phyloP scores from a whole-genome alignment of 2,329 filamentous ascomycete genomes.

The Chalara sp. region DNA sequence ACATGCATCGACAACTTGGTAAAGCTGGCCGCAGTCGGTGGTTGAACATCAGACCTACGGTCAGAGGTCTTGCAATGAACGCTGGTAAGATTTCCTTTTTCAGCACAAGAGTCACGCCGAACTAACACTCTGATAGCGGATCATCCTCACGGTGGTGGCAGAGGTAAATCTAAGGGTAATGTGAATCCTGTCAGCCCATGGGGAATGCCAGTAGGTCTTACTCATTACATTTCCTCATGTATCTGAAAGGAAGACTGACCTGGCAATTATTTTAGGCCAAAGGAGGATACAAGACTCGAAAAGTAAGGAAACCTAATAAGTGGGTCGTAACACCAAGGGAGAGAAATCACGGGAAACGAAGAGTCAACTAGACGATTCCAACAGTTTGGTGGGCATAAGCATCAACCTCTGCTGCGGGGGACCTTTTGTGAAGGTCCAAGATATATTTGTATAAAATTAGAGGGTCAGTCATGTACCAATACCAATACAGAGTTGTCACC shows the following conservation, averaged over 20 bases:
- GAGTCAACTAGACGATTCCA: slow-evolving; percentile 48
- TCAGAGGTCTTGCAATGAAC: slow-evolving; percentile 98
- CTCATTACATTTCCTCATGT: slow-evolving; percentile 3
- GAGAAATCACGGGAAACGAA: slow-evolving; percentile 87
- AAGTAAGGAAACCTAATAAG: slow-evolving; percentile 84
- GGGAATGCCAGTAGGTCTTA: slow-evolving; percentile 77
- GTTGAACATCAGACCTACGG: slow-evolving; percentile 90
- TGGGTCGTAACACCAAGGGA: slow-evolving; percentile 78
- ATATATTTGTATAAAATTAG: not conserved
- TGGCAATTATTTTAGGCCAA: slow-evolving; percentile 51
- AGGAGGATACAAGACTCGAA: slow-evolving; percentile 85
- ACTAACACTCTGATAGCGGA: slow-evolving; percentile 50
- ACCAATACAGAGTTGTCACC: no score
- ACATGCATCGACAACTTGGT: slow-evolving; percentile 84
- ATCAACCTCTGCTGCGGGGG: not conserved
- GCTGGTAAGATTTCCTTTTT: slow-evolving; percentile 51
- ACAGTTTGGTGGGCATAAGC: not conserved
- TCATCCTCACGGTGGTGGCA: slow-evolving; percentile 96
- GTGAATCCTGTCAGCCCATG: slow-evolving; percentile 91
- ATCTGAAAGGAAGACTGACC: not conserved
- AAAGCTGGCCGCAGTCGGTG: slow-evolving; percentile 92
- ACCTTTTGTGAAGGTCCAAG: not conserved
- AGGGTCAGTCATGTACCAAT: not conserved
- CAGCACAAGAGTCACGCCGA: slow-evolving; percentile 5
- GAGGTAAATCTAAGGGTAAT: slow-evolving; percentile 99